A percentile compares a stretch with the other conserved stretches of the same genome.
phyloP scores from a whole-genome alignment of 805 yeast genomes.

The Komagataella mondaviorum region DNA sequence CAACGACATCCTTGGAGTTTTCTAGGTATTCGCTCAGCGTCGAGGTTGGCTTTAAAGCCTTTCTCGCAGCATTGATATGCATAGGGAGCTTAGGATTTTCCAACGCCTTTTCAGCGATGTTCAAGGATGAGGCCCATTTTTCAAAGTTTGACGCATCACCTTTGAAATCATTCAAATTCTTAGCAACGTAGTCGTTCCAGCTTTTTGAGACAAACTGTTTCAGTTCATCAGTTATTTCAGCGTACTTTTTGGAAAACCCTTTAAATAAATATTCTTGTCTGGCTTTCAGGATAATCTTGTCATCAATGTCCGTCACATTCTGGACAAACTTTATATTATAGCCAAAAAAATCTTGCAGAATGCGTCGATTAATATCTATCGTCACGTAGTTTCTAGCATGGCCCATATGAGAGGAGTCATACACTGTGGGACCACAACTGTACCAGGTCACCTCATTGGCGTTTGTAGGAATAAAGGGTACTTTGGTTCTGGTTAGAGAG shows the following conservation, averaged over 20 bases:
- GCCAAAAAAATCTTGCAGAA: constrained; percentile 83
- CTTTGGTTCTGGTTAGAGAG: constrained; percentile 72
- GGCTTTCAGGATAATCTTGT: constrained; percentile 89
- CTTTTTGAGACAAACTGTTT: constrained; percentile 24
- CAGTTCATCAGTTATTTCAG: constrained; percentile 19
- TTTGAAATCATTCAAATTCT: constrained; percentile 37
- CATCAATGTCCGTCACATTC: constrained; percentile 98
- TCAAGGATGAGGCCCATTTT: constrained; percentile 36
- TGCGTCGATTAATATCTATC: constrained; percentile 83
- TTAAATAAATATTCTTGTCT: constrained; percentile 78
- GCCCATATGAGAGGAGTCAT: constrained; percentile 95
- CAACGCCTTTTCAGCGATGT: constrained; percentile 34
- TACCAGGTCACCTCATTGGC: constrained; percentile 78
- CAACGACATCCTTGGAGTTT: constrained; percentile 60
- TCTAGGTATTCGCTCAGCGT: constrained; percentile 26
- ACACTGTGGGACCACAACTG: constrained; percentile 97
- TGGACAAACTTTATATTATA: constrained; percentile 82
- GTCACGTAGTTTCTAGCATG: constrained; percentile 96
- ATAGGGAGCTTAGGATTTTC: constrained; percentile 77
- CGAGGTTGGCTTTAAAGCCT: constrained; percentile 21
- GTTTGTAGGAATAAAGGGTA: constrained; percentile 57
- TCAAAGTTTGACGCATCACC: constrained; percentile 22
- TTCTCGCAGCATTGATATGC: constrained; percentile 54
- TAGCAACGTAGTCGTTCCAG: constrained; percentile 32
- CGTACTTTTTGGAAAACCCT: constrained; percentile 27